phyloP scores from a whole-genome alignment of 371 early-diverging fungal species.

The Mortierella polycephala region DNA sequence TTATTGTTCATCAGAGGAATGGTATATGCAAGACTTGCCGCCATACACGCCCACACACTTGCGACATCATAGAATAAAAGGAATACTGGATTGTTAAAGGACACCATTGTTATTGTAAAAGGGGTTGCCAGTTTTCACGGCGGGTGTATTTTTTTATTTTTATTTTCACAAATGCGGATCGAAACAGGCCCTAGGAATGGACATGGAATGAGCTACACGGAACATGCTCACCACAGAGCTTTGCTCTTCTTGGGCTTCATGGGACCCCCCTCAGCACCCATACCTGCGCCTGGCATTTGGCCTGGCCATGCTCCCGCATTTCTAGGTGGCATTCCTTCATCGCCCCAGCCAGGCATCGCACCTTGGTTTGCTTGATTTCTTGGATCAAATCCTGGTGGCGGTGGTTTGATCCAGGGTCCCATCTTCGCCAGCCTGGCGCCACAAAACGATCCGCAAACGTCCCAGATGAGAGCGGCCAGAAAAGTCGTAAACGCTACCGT shows the following conservation, averaged over 20 bases:
- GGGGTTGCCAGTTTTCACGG: too few relatives aligned
- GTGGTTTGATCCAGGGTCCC: slow-evolving; percentile 29
- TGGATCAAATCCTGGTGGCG: slow-evolving; percentile 38
- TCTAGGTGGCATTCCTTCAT: slow-evolving; percentile 4
- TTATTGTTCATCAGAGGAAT: too few relatives aligned
- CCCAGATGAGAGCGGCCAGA: slow-evolving; percentile 61
- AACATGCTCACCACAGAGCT: slow-evolving; percentile 24
- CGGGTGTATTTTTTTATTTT: neutral
- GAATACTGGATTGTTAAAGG: too few relatives aligned
- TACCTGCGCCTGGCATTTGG: slow-evolving; percentile 17
- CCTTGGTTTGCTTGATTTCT: slow-evolving; percentile 6
- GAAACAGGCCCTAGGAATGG: neutral
- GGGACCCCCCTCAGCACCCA: neutral
- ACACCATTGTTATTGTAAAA: too few relatives aligned
- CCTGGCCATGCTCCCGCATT: slow-evolving; percentile 25
- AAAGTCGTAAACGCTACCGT: slow-evolving; percentile 61
- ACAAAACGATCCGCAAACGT: slow-evolving; percentile 60
- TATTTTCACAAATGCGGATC: neutral
- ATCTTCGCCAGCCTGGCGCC: slow-evolving; percentile 19
- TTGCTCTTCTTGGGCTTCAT: slow-evolving; percentile 32
- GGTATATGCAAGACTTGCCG: too few relatives aligned
- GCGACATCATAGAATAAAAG: too few relatives aligned
- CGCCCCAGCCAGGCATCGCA: slow-evolving; percentile 2
- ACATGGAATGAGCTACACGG: neutral
- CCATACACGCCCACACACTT: too few relatives aligned